phyloP scores from a whole-genome alignment of 306 rosid genomes.

The Neltuma alba region DNA sequence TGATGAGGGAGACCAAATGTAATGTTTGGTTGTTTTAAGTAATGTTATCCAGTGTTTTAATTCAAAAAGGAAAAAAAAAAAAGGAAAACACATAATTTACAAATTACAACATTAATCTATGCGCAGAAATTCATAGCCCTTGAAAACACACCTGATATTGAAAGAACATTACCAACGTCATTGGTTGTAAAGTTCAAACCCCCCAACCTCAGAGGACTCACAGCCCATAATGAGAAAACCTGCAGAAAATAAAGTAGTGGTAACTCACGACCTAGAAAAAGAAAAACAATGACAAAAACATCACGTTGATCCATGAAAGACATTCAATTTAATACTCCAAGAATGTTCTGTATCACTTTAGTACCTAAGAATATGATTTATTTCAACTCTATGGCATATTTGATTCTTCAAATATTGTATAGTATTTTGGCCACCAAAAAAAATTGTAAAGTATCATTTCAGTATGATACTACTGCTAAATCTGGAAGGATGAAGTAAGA shows the following conservation, averaged over 20 bases:
- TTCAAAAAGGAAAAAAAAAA: no score
- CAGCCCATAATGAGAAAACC: constrained; percentile 93
- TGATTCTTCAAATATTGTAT: not conserved
- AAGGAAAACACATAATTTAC: constrained; percentile 7
- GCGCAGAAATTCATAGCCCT: not conserved
- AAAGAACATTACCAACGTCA: constrained; percentile 71
- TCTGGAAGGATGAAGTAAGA: not conserved
- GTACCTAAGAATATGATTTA: not conserved
- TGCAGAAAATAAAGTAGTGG: constrained; percentile 28
- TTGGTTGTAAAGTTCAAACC: constrained; percentile 67
- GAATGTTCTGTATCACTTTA: not conserved
- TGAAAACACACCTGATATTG: constrained; percentile 59
- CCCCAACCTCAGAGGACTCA: constrained; percentile 63
- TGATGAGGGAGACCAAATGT: no score
- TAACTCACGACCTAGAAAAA: not conserved
- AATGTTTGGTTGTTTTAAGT: no score
- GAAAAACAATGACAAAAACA: not conserved
- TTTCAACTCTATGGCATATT: not conserved
- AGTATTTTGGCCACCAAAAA: no score
- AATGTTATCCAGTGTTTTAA: no score
- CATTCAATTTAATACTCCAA: not conserved
- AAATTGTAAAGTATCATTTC: not conserved
- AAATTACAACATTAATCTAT: not conserved
- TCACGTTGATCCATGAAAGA: not conserved
- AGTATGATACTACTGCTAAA: not conserved